Percentiles rank a stretch among this genome's conserved stretches.
Evolutionary conservation across 2,329 filamentous ascomycete species (phyloP).

Genomic region (Clonostachys rhizophaga): DNA sequence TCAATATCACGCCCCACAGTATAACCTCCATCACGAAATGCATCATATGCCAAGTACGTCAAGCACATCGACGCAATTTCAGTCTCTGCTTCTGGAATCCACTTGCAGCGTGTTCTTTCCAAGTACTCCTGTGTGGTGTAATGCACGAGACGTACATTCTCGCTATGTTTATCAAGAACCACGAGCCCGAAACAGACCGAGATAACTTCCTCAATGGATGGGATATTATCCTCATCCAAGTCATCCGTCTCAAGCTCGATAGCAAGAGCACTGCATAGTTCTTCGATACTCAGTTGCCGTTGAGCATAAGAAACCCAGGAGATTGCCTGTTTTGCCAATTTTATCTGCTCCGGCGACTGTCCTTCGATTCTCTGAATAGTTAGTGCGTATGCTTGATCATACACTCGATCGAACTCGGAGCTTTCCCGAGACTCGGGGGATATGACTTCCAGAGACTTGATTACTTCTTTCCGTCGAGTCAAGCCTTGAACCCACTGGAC

Average conservation of each 20-base stretch:
- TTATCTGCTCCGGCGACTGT: slow-evolving; percentile 19
- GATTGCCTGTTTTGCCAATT: slow-evolving; percentile 30
- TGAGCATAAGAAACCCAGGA: slow-evolving; percentile 32
- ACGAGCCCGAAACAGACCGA: slow-evolving; percentile 35
- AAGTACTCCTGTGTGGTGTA: slow-evolving; percentile 41
- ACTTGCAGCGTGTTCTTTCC: slow-evolving; percentile 10
- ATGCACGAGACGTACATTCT: slow-evolving; percentile 34
- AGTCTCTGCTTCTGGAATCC: slow-evolving; percentile 18
- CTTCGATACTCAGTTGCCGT: slow-evolving; percentile 19
- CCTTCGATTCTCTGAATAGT: slow-evolving; percentile 33
- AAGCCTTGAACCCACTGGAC: slow-evolving; percentile 9
- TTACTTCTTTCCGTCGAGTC: slow-evolving; percentile 21
- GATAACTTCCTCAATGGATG: slow-evolving; percentile 22
- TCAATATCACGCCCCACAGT: too few relatives aligned
- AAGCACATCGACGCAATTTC: slow-evolving; percentile 21
- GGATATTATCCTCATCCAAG: slow-evolving; percentile 27
- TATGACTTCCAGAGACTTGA: slow-evolving; percentile 19
- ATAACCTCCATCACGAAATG: slow-evolving; percentile 8
- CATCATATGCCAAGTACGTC: slow-evolving; percentile 25
- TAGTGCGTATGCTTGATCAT: slow-evolving; percentile 30
- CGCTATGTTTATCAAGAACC: slow-evolving; percentile 27
- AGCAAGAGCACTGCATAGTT: slow-evolving; percentile 38
- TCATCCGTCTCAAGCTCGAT: slow-evolving; percentile 15
- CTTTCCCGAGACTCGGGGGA: slow-evolving; percentile 14
- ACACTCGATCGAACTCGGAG: slow-evolving; percentile 3